Evolutionary conservation across 495 filamentous ascomycete species (phyloP).

Genomic region (Aspergillus conjunctus): DNA sequence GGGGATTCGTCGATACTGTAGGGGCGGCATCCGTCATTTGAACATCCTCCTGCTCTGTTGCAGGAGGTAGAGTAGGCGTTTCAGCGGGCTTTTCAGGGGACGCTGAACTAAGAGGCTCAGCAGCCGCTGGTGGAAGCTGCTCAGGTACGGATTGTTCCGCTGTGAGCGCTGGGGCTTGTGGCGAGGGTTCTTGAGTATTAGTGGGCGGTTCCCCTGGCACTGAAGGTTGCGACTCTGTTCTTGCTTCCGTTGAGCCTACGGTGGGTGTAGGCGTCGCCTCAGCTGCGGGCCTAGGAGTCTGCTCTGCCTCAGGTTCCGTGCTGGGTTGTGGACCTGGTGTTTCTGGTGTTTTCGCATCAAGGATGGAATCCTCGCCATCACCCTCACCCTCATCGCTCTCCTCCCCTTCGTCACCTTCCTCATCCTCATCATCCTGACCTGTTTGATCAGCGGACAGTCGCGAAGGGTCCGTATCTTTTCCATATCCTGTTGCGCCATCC

Average conservation of each 20-base stretch:
- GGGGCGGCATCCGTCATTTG: slow-evolving; percentile 26
- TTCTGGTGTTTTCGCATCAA: slow-evolving; percentile 52
- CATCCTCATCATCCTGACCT: slow-evolving; percentile 48
- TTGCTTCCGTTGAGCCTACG: slow-evolving; percentile 7
- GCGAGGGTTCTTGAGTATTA: slow-evolving; percentile 24
- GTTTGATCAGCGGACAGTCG: slow-evolving; percentile 40
- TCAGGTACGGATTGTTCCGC: slow-evolving; percentile 19
- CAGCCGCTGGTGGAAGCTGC: slow-evolving; percentile 10
- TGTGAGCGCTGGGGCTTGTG: slow-evolving; percentile 15
- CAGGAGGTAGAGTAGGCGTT: slow-evolving; percentile 21
- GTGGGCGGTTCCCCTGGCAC: slow-evolving; percentile 33
- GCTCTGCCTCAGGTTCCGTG: slow-evolving; percentile 27
- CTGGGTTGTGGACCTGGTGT: slow-evolving; percentile 33
- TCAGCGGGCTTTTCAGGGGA: slow-evolving; percentile 15
- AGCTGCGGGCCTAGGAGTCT: slow-evolving; percentile 23
- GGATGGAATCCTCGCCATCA: slow-evolving; percentile 59
- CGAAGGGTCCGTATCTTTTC: slow-evolving; percentile 41
- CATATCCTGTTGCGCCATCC: slow-evolving; percentile 25
- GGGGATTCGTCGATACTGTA: background rate
- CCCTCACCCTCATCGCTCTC: slow-evolving; percentile 55
- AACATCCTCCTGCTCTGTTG: slow-evolving; percentile 27
- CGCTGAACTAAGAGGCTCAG: slow-evolving; percentile 6
- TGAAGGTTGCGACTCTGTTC: slow-evolving; percentile 21
- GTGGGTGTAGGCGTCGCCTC: slow-evolving; percentile 22
- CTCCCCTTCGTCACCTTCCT: slow-evolving; percentile 42